These are phyloP conservation scores for Knoxdaviesia capensis DNA, from an alignment of 2,329 filamentous ascomycete genomes.

Conservation along the genomic window DNA sequence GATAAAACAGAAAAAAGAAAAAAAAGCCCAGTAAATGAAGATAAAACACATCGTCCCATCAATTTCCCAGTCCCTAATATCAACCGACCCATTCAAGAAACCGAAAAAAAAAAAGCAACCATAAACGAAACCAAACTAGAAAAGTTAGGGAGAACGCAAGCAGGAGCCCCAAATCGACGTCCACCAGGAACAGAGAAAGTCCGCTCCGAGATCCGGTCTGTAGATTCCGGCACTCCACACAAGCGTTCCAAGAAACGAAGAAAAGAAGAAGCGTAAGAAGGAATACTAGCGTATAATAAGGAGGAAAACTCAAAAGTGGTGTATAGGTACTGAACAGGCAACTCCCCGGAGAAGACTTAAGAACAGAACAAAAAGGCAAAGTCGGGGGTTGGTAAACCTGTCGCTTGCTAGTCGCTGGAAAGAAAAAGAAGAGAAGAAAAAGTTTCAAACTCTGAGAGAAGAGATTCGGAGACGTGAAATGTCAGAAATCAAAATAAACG, in stretches of 20 bases:
- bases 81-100: too few relatives aligned
- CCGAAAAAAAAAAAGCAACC: too few relatives aligned
- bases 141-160: too few relatives aligned
- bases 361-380: constrained; percentile 1
- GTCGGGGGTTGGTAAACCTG: not conserved
- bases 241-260: not conserved
- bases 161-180: too few relatives aligned
- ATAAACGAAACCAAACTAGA: too few relatives aligned
- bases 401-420: not conserved
- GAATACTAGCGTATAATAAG: not conserved
- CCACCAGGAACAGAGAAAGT: too few relatives aligned
- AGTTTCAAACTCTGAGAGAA: not conserved
- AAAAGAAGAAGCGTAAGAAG: not conserved
- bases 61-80: too few relatives aligned
- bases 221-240: not conserved
- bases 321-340: not conserved
- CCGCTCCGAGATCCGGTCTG: too few relatives aligned
- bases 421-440: not conserved
- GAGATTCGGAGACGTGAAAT: not conserved
- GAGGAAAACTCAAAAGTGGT: not conserved
- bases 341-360: not conserved
- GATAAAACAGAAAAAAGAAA: too few relatives aligned
- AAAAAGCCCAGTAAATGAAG: too few relatives aligned
- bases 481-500: not conserved
- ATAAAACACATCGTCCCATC: too few relatives aligned